Evolutionary conservation across 2,329 filamentous ascomycete species (phyloP).

Genomic region (Huntiella decipiens): DNA sequence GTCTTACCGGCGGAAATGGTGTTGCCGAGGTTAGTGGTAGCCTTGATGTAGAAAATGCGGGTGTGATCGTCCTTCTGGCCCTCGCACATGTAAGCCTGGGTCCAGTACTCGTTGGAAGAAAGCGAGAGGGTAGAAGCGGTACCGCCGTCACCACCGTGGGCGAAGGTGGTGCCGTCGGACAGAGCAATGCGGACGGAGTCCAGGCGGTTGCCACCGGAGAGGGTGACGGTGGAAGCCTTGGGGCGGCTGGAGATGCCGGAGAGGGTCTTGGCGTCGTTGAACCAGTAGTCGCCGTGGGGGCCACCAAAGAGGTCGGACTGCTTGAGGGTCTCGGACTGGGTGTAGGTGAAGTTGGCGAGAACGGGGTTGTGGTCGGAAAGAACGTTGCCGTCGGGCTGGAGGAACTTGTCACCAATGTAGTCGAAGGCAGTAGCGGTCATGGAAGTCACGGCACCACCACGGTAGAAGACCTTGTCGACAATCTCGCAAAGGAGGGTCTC

Average conservation of each 20-base stretch:
- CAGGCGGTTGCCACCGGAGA: conserved; percentile 29
- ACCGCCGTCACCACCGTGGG: conserved; percentile 36
- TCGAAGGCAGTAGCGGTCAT: conserved; percentile 30
- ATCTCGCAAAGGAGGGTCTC: conserved; percentile 38
- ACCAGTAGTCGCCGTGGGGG: conserved; percentile 29
- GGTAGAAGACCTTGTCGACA: conserved; percentile 48
- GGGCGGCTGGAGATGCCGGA: conserved; percentile 17
- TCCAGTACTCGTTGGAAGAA: conserved; percentile 29
- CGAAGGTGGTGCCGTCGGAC: conserved; percentile 26
- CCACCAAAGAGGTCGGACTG: conserved; percentile 30
- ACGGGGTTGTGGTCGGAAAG: conserved; percentile 48
- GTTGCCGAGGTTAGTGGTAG: conserved; percentile 30
- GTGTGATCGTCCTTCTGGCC: conserved; percentile 26
- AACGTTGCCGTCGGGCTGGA: conserved; percentile 35
- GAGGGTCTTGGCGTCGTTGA: conserved; percentile 31
- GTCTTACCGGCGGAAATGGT: conserved; percentile 25
- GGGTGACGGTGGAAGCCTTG: conserved; percentile 21
- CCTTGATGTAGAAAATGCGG: conserved; percentile 36
- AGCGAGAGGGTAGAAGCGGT: conserved; percentile 24
- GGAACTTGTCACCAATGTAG: conserved; percentile 37
- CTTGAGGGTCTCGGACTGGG: conserved; percentile 19
- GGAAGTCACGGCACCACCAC: conserved; percentile 26
- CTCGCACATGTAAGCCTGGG: conserved; percentile 28
- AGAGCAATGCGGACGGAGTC: conserved; percentile 31
- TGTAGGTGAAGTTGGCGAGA: conserved; percentile 32